Conservation (phyloP, 1,284 basidiomycete species). For the Coniferiporia weirii region DNA sequence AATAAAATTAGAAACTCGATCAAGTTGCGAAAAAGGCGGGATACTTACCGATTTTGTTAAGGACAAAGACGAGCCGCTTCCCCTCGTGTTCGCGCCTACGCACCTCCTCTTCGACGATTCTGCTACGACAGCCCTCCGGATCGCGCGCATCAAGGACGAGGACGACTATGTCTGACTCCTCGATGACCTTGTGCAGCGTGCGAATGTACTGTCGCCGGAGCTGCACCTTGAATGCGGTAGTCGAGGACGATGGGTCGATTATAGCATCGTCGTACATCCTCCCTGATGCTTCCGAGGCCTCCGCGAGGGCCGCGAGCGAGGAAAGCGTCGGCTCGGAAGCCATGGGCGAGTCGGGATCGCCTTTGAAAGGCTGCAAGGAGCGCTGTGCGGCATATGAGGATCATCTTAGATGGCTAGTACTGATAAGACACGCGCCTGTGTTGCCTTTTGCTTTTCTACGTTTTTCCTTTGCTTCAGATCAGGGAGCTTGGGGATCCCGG, state of each 20-base stretch:
- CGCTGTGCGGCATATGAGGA: slow-evolving; percentile 17
- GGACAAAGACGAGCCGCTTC: slow-evolving; percentile 83
- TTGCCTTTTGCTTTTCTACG: slow-evolving; percentile 38
- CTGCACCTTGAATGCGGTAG: slow-evolving; percentile 46
- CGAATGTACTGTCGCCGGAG: slow-evolving; percentile 66
- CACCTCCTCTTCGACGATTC: slow-evolving; percentile 88
- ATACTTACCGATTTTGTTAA: slow-evolving; percentile 87
- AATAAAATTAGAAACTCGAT: slow-evolving; percentile 8
- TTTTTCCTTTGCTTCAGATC: slow-evolving; percentile 44
- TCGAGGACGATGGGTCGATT: slow-evolving; percentile 29
- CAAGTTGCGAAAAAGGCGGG: slow-evolving; percentile 13
- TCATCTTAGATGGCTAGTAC: slow-evolving; percentile 7
- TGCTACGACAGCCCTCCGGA: slow-evolving; percentile 84
- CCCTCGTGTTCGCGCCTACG: slow-evolving; percentile 77
- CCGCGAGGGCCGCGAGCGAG: slow-evolving; percentile 46
- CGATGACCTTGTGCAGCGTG: slow-evolving; percentile 86
- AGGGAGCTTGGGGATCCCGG: slow-evolving; percentile 73
- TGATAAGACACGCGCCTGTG: slow-evolving; percentile 28
- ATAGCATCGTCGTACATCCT: slow-evolving; percentile 24
- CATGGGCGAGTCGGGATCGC: slow-evolving; percentile 60
- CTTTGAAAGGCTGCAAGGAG: slow-evolving; percentile 19
- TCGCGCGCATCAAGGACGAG: slow-evolving; percentile 87
- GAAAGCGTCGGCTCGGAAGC: slow-evolving; percentile 66
- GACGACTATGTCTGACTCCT: slow-evolving; percentile 88
- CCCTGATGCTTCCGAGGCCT: slow-evolving; percentile 30